phyloP scores from a whole-genome alignment of 2,329 filamentous ascomycete species.

The Paramyrothecium sp. region DNA sequence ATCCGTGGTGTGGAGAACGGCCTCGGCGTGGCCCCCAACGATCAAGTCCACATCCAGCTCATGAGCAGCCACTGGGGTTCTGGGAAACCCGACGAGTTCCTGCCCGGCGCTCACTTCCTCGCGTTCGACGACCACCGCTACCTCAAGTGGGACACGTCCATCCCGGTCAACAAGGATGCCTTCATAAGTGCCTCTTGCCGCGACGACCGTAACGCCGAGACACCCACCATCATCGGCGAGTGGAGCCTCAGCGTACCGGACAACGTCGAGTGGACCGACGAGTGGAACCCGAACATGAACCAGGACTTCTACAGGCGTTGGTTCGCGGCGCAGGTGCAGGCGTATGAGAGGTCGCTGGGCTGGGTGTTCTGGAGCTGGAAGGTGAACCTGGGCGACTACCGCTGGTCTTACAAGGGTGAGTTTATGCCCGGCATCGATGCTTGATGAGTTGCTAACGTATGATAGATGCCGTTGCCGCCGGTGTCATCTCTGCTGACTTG shows the following conservation, averaged over 20 bases:
- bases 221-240: constrained; percentile 52
- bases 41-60: constrained; percentile 50
- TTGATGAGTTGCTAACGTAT: neutral
- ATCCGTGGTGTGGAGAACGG: constrained; percentile 48
- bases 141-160: constrained; percentile 46
- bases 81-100: constrained; percentile 46
- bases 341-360: constrained; percentile 18
- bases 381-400: constrained; percentile 18
- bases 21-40: constrained; percentile 36
- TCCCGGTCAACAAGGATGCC: constrained; percentile 27
- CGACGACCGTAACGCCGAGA: constrained; percentile 40
- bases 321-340: constrained; percentile 20
- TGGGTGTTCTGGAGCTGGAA: constrained; percentile 24
- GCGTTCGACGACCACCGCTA: constrained; percentile 61
- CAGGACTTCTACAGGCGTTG: constrained; percentile 21
- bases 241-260: constrained; percentile 53
- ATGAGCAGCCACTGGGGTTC: constrained; percentile 54
- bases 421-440: neutral
- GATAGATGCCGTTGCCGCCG: constrained; percentile 15
- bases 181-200: constrained; percentile 52
- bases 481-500: constrained; percentile 18
- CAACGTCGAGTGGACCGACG: constrained; percentile 40
- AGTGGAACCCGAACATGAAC: constrained; percentile 18
- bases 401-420: constrained; percentile 22
- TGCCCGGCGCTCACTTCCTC: constrained; percentile 39